Conservation (phyloP, 306 rosid species). For the Acmispon strigosus region DNA sequence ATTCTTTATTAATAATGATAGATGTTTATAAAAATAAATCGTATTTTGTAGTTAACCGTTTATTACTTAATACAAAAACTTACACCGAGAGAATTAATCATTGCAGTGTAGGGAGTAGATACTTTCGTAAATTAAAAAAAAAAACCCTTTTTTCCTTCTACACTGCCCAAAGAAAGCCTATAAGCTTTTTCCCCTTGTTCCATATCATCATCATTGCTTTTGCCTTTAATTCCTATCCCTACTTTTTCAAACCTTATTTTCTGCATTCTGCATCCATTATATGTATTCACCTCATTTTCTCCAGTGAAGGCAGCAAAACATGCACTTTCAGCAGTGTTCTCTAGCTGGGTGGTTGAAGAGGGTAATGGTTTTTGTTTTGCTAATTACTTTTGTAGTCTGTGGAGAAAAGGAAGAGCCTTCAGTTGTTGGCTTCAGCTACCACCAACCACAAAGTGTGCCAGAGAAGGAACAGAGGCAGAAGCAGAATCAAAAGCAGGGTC, state of each 20-base stretch:
- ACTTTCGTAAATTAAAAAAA: too few relatives aligned
- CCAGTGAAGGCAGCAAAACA: conserved; percentile 14
- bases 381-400: conserved; percentile 29
- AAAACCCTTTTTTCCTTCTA: conserved; percentile 25
- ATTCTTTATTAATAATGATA: too few relatives aligned
- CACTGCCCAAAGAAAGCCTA: conserved; percentile 41
- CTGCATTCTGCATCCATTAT: neutral
- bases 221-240: conserved; percentile 7
- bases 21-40: too few relatives aligned
- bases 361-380: conserved; percentile 34
- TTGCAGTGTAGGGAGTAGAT: too few relatives aligned
- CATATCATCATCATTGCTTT: neutral
- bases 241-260: neutral
- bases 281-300: neutral
- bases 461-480: conserved; percentile 19
- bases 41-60: too few relatives aligned
- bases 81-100: too few relatives aligned
- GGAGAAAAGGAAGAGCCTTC: conserved; percentile 28
- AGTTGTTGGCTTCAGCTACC: neutral
- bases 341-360: conserved; percentile 25
- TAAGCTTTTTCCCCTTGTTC: conserved; percentile 28
- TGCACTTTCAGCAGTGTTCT: conserved; percentile 28
- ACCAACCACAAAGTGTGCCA: neutral
- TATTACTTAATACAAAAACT: too few relatives aligned
- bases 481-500: conserved; percentile 1